phyloP scores from a whole-genome alignment of 78 protist species.

The Protostelium mycophagum region DNA sequence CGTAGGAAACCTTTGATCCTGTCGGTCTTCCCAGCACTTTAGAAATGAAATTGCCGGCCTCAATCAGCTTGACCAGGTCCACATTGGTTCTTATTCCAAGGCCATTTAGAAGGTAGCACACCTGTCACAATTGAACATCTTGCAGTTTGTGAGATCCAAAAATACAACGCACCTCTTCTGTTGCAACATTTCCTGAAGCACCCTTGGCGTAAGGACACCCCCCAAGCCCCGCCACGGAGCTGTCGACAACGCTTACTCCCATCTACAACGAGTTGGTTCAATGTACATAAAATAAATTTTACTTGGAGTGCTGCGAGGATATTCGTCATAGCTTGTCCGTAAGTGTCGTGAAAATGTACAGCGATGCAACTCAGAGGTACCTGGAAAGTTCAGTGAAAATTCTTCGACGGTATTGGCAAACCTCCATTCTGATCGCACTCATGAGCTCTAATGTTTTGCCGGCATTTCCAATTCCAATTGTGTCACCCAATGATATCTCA shows the following conservation, averaged over 20 bases:
- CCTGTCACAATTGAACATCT: slow-evolving; percentile 13
- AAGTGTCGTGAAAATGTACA: slow-evolving; percentile 93
- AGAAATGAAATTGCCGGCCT: slow-evolving; percentile 42
- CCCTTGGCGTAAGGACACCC: slow-evolving; percentile 93
- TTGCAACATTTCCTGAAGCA: slow-evolving; percentile 90
- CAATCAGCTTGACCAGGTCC: slow-evolving; percentile 45
- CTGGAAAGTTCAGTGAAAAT: too few relatives aligned
- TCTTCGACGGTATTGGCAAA: too few relatives aligned
- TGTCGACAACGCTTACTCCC: slow-evolving; percentile 75
- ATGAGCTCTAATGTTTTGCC: slow-evolving; percentile 59
- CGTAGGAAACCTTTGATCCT: slow-evolving; percentile 44
- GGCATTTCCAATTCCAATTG: slow-evolving; percentile 93
- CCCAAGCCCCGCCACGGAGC: slow-evolving; percentile 87
- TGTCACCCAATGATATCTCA: slow-evolving; percentile 92
- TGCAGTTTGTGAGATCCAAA: not conserved
- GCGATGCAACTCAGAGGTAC: slow-evolving; percentile 69
- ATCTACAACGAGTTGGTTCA: slow-evolving; percentile 9
- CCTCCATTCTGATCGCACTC: slow-evolving; percentile 30
- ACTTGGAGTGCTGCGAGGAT: slow-evolving; percentile 66
- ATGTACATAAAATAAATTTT: not conserved
- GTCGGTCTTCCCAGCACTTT: slow-evolving; percentile 20
- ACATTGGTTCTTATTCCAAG: slow-evolving; percentile 69
- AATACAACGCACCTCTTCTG: slow-evolving; percentile 76
- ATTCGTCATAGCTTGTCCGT: slow-evolving; percentile 92
- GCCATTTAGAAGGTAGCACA: slow-evolving; percentile 85